Base-by-base conservation (phyloP, 495 filamentous ascomycete species). In the Coniosporium apollinis region DNA sequence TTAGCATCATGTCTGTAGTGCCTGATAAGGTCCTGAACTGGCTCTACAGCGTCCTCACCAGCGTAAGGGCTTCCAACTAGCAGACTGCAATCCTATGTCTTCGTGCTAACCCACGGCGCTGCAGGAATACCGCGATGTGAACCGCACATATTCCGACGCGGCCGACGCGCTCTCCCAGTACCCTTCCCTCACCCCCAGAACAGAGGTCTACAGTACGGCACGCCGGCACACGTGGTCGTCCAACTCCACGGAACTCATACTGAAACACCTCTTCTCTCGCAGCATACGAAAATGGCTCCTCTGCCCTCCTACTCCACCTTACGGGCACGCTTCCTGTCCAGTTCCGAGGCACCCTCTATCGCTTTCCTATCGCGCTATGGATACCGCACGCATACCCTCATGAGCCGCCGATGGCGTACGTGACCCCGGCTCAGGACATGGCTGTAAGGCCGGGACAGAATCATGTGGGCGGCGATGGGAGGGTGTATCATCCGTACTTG, bases 401-500 rank as follows among this genome's bases (percentile, higher is more conserved):
- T 22, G 79, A 92, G 46, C 62, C 82, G 5, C 89, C 89, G 0
- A 66, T 94, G 11, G 72, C 72, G 35, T 97, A 92, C 55, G 82
- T 94, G 28, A 85, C 74, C 6, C 85, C 91, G 15, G 78, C 80
- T 1, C 75, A 79, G 42, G 82, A 76, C 48, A 94, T 97, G 84
- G 59, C 79, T 34, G 76, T 96, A 17, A 68, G 86, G 17, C 76
- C 84, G 4, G 89, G 91, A 2, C 89, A 96, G 47, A n/a, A n/a
- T n/a, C 82, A 96, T 61, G 85, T 97, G 34, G 84, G 87, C 45
- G 72, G 79, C n/a, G 84, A 94, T 47, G 89, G 89, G 31, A 77
- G 77, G 51, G 71, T 94, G 46, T 97, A 94, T 51, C 89, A 97
- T 59, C 91, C 89, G 36, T 96, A 94, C 56, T 57, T 97, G 26